Conservation (phyloP, 352 stramenopile species). For the Saprolegnia parasitica region DNA sequence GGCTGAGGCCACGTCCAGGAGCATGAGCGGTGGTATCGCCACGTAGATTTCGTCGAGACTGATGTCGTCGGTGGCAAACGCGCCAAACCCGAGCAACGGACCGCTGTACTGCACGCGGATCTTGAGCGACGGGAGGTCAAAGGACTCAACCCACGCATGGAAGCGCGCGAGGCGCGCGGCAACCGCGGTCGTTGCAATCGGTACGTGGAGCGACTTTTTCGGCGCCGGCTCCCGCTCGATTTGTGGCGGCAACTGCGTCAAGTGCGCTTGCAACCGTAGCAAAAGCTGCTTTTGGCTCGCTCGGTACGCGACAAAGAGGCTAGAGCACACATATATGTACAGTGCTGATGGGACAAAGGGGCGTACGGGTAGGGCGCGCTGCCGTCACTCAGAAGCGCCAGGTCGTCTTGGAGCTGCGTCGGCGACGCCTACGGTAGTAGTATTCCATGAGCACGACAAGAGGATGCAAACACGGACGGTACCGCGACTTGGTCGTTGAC, state of each 20-base stretch:
- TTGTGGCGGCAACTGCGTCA: background rate
- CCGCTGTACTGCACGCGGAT: slow-evolving; percentile 51
- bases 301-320: slow-evolving; percentile 39
- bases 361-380: background rate
- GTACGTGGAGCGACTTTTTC: too few species aligned
- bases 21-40: slow-evolving; percentile 49
- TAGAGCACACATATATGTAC: background rate
- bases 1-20: slow-evolving; percentile 72
- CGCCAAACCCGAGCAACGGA: slow-evolving; percentile 53
- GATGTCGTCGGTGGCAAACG: slow-evolving; percentile 56
- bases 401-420: slow-evolving; percentile 5
- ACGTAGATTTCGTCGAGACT: slow-evolving; percentile 67
- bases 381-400: background rate
- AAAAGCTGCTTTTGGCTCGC: slow-evolving; percentile 54
- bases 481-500: background rate
- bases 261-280: slow-evolving; percentile 26
- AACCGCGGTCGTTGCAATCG: background rate
- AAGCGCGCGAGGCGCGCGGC: slow-evolving; percentile 32
- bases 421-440: slow-evolving; percentile 1
- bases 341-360: background rate
- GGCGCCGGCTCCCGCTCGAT: background rate
- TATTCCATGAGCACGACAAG: too few species aligned
- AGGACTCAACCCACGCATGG: slow-evolving; percentile 47
- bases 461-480: background rate
- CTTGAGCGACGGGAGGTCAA: slow-evolving; percentile 32